A percentile compares a stretch with the other conserved stretches of the same genome.
Evolutionary conservation across 768 basidiomycete genomes (phyloP).

Genomic region (Gloeopeniophorella convolvens): DNA sequence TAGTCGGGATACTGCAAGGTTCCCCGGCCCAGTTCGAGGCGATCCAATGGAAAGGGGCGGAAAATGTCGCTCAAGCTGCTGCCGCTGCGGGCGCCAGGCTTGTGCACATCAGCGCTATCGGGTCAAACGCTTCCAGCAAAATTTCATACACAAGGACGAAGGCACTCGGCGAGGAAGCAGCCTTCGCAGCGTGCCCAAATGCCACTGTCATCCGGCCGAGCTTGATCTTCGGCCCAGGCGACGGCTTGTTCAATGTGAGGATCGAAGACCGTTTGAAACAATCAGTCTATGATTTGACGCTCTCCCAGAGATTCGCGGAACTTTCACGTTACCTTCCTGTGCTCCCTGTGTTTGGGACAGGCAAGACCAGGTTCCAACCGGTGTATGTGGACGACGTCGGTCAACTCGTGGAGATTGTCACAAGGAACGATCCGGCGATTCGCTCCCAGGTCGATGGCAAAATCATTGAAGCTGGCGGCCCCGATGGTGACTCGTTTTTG

Average conservation of each 20-base stretch:
- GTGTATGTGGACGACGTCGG: constrained; percentile 69
- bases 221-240: constrained; percentile 69
- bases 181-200: constrained; percentile 38
- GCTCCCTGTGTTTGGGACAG: constrained; percentile 74
- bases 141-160: constrained; percentile 60
- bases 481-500: constrained; percentile 44
- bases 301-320: constrained; percentile 50
- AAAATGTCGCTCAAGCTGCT: constrained; percentile 55
- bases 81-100: constrained; percentile 48
- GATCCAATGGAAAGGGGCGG: constrained; percentile 59
- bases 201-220: constrained; percentile 67
- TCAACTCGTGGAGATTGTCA: constrained; percentile 50
- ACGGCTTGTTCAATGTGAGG: constrained; percentile 66
- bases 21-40: constrained; percentile 47
- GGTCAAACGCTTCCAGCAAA: constrained; percentile 51
- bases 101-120: constrained; percentile 67
- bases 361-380: constrained; percentile 59
- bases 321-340: constrained; percentile 58
- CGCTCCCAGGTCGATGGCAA: constrained; percentile 33
- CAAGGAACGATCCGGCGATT: constrained; percentile 38
- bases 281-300: neutral
- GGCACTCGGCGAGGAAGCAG: constrained; percentile 52
- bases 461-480: constrained; percentile 42
- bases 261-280: neutral
- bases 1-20: constrained; percentile 65